Evolutionary conservation across 2,329 filamentous ascomycete species (phyloP), one percentile per base, ranked within the genome.

Genomic region (Chlorencoelia australis): DNA sequence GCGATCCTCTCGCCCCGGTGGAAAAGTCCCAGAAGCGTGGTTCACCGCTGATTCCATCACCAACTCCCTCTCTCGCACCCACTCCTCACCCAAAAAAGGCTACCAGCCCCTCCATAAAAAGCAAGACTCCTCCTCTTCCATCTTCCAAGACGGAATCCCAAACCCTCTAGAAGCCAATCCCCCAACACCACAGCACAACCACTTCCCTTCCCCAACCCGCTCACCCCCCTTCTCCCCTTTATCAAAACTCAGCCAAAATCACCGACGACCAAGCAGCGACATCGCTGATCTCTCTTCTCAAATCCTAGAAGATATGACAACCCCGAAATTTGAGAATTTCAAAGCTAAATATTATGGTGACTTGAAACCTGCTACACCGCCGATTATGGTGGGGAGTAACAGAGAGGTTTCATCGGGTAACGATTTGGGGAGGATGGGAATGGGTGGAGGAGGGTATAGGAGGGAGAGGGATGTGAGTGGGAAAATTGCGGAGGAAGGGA

Each of bases 401-500:
- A 50, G 73, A 30, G 73, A 78, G 52, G 63, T 76, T 4, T 75
- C 71, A 9, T 71, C 69, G 4, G 75, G 74, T 1, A 74, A 71
- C 40, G 75, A 79, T 50, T 71, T 65, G 44, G 51, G 37, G 48
- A 44, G 41, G 59, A 31, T 57, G 54, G 13, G 15, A 18, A 14
- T 24, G 11, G 29, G n/a, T 18, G 16, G 33, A 39, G 33, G 54
- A 48, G 27, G 49, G 48, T 8, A 53, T 28, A 29, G 24, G 24
- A 62, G 70, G 30, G n/a, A n/a, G n/a, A 62, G 79, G 30, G 75
- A 80, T 42, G 79, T 84, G 2, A 86, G 80, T 53, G 82, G 82
- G 1, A 84, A 82, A 63, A 59, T 77, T 37, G 80, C 70, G 0
- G 82, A 87, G 55, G 82, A 88, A 54, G 82, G 82, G 2, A 36